Evolutionary conservation across 2,329 filamentous ascomycete genomes (phyloP).

Genomic region (Penicillium polonicum): DNA sequence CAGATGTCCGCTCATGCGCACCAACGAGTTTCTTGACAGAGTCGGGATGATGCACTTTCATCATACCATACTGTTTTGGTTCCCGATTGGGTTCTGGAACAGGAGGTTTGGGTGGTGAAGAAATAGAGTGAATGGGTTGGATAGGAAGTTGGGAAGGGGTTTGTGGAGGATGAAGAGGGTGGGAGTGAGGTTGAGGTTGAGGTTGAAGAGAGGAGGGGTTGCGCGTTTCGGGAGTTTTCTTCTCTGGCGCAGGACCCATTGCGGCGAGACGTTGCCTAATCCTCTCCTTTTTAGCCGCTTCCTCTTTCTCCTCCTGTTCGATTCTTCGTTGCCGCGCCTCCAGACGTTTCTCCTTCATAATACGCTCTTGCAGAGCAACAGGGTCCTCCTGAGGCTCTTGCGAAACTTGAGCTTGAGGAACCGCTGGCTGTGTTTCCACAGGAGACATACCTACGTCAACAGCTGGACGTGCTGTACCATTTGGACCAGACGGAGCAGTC

Average conservation of each 20-base stretch:
- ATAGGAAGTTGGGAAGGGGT: slow-evolving; percentile 4
- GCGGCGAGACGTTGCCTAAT: slow-evolving; percentile 57
- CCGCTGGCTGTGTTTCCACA: slow-evolving; percentile 20
- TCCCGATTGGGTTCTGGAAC: slow-evolving; percentile 57
- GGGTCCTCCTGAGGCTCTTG: slow-evolving; percentile 39
- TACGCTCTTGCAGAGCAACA: slow-evolving; percentile 56
- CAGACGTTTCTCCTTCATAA: slow-evolving; percentile 61
- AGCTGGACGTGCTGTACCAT: slow-evolving; percentile 32
- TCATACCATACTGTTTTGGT: slow-evolving; percentile 61
- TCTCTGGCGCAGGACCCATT: slow-evolving; percentile 48
- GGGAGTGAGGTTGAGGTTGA: slow-evolving; percentile 26
- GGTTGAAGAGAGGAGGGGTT: slow-evolving; percentile 25
- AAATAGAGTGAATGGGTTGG: slow-evolving; percentile 28
- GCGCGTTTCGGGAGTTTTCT: slow-evolving; percentile 29
- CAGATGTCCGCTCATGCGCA: slow-evolving; percentile 35
- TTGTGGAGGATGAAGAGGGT: slow-evolving; percentile 3
- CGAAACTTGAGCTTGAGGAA: slow-evolving; percentile 11
- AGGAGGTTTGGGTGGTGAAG: slow-evolving; percentile 59
- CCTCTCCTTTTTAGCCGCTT: slow-evolving; percentile 58
- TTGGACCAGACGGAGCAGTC: slow-evolving; percentile 20
- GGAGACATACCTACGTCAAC: slow-evolving; percentile 31
- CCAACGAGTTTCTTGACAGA: slow-evolving; percentile 48
- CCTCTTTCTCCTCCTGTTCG: slow-evolving; percentile 57
- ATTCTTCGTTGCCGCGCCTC: slow-evolving; percentile 54
- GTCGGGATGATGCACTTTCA: slow-evolving; percentile 60